Evolutionary conservation across 2,329 filamentous ascomycete genomes (phyloP).

Genomic region (Paraphoma sp.): DNA sequence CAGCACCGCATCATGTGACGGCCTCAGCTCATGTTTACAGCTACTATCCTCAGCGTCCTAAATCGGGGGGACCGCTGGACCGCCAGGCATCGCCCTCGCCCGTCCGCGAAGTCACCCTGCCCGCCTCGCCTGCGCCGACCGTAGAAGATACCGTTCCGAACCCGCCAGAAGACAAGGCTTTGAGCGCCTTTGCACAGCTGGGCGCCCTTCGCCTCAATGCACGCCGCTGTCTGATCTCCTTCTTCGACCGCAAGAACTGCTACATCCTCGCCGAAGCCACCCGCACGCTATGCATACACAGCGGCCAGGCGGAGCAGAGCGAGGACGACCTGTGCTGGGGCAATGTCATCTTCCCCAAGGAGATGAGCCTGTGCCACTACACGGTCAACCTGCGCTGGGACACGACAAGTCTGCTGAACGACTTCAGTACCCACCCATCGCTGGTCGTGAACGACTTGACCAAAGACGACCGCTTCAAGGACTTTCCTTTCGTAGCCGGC

Average conservation of each 20-base stretch:
- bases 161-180: conserved; percentile 42
- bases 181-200: conserved; percentile 48
- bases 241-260: conserved; percentile 48
- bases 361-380: conserved; percentile 42
- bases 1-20: not conserved
- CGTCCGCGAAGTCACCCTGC: conserved; percentile 15
- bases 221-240: conserved; percentile 45
- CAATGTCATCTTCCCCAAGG: conserved; percentile 40
- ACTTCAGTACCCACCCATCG: conserved; percentile 26
- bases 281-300: conserved; percentile 35
- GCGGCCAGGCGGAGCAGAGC: conserved; percentile 30
- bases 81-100: conserved; percentile 27
- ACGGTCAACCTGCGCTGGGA: conserved; percentile 39
- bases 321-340: conserved; percentile 44
- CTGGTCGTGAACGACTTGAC: conserved; percentile 43
- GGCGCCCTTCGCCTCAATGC: conserved; percentile 47
- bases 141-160: conserved; percentile 8
- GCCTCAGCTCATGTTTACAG: conserved; percentile 18
- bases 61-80: conserved; percentile 20
- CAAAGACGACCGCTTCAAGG: conserved; percentile 48
- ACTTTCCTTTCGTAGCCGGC: conserved; percentile 40
- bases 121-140: conserved; percentile 17
- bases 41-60: conserved; percentile 39
- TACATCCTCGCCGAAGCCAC: conserved; percentile 47
- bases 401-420: conserved; percentile 18